Evolutionary conservation across 208 protist genomes (phyloP), one percentile per base, ranked within the genome.

Genomic region (Wallacemonas sp.): DNA sequence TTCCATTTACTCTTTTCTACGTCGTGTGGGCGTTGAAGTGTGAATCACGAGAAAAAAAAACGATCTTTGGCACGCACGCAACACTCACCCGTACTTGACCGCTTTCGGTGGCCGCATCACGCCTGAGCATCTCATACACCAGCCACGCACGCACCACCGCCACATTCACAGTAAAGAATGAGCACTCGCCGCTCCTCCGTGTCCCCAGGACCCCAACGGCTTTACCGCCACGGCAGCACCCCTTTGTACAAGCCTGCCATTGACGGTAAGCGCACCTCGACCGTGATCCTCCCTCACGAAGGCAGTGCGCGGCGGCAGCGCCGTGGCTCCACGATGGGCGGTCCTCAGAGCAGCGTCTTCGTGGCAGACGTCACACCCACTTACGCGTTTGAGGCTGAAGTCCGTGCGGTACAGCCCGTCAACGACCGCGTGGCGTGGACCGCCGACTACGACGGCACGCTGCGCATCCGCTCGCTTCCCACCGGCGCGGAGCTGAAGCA

Each of bases 401-500:
- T 84, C 12, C 81, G 86, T 22, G 76, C 55, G 48, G 68, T 80
- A 13, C 71, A 80, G n/a, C 46, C 76, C 1, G 67, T 92, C 19
- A 87, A 81, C 50, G 86, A 89, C 17, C 86, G 84, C 61, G 61
- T 86, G 33, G 78, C 74, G 54, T 95, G 90, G 87, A 91, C 81
- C 9, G 87, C 76, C 15, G 85, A 93, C 39, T 62, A 54, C 38
- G 80, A 93, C 61, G 87, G 90, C 4, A 69, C 73, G 21, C 65
- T 95, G 22, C 57, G 75, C 50, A 76, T 95, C 32, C 84, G 90
- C 27, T 68, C 70, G 2, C 65, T 92, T 13, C 81, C 85, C 3
- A 87, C 81, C 36, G 90, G 85, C 6, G 81, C 71, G n/a, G 63
- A 77, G 37, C 59, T 92, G 37, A 76, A 82, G 65, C 48, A 70